Conservation (phyloP, 768 basidiomycete species). For the Strobilomyces echinocephalus region DNA sequence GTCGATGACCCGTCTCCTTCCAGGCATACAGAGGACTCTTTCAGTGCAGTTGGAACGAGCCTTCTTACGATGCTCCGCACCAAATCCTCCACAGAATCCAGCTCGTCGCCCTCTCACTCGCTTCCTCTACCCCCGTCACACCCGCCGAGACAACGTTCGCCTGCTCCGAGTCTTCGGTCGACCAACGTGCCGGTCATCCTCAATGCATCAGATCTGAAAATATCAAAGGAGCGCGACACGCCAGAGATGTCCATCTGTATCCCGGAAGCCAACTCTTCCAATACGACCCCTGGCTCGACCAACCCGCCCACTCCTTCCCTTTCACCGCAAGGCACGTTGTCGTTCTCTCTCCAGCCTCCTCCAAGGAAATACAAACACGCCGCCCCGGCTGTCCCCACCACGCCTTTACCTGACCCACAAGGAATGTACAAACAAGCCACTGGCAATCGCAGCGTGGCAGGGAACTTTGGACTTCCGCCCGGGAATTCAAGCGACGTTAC, state of each 20-base stretch:
- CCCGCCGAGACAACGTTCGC: slow-evolving; percentile 16
- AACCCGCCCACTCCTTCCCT: slow-evolving; percentile 17
- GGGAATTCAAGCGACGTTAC: slow-evolving; percentile 7
- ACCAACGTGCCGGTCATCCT: slow-evolving; percentile 16
- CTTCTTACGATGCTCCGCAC: slow-evolving; percentile 49
- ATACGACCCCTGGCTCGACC: slow-evolving; percentile 30
- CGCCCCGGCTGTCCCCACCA: not conserved
- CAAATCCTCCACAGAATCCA: slow-evolving; percentile 31
- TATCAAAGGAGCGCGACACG: slow-evolving; percentile 35
- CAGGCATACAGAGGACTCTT: slow-evolving; percentile 46
- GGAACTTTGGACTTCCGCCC: slow-evolving; percentile 26
- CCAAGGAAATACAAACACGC: slow-evolving; percentile 27
- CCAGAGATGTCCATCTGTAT: slow-evolving; percentile 14
- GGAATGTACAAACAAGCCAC: slow-evolving; percentile 23
- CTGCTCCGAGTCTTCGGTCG: slow-evolving; percentile 26
- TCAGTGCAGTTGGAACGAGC: slow-evolving; percentile 50
- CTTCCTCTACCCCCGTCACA: slow-evolving; percentile 29
- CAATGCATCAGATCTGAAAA: slow-evolving; percentile 34
- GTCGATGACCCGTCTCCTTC: slow-evolving; percentile 40
- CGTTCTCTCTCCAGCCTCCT: slow-evolving; percentile 33
- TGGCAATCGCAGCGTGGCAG: slow-evolving; percentile 28
- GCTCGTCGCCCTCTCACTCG: slow-evolving; percentile 25
- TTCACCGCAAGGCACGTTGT: slow-evolving; percentile 29
- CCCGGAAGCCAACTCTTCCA: slow-evolving; percentile 9
- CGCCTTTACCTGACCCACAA: slow-evolving; percentile 5